Conservation (phyloP, 2,329 filamentous ascomycete genomes). For the Chrysoporthe deuterocubensis region DNA sequence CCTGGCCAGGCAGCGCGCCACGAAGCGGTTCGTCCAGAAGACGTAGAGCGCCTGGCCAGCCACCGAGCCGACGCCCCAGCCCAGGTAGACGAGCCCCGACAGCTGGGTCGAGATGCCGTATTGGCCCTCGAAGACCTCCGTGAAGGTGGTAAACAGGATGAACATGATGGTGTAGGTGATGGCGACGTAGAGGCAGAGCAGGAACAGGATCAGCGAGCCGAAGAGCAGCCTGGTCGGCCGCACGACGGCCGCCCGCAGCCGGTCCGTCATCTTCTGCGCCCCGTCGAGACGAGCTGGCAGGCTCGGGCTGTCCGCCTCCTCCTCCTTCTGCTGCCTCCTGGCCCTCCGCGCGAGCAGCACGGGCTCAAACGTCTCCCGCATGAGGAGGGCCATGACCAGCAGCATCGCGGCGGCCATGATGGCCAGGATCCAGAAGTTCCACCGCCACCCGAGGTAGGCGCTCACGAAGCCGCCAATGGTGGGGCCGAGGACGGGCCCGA, state of each 20-base stretch:
- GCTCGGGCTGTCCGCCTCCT: constrained; percentile 26
- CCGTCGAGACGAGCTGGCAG: constrained; percentile 44
- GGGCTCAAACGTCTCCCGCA: constrained; percentile 45
- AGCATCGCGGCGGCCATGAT: constrained; percentile 40
- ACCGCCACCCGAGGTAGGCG: constrained; percentile 44
- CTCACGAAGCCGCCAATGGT: constrained; percentile 47
- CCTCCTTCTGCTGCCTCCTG: constrained; percentile 2
- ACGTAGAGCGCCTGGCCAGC: constrained; percentile 49
- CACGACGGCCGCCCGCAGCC: no score
- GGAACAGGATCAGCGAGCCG: no score
- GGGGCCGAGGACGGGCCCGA: constrained; percentile 46
- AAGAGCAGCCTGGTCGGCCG: no score
- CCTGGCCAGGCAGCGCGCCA: no score
- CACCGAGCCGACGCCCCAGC: constrained; percentile 47
- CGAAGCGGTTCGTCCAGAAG: constrained; percentile 36
- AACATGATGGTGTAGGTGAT: no score
- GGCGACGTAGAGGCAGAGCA: no score
- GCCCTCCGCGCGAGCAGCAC: constrained; percentile 36
- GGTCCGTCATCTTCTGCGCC: constrained; percentile 34
- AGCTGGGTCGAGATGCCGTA: no score
- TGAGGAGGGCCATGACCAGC: constrained; percentile 40
- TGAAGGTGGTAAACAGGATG: no score
- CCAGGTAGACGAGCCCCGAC: no score
- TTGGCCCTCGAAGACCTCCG: no score
- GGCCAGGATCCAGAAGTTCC: constrained; percentile 51